A percentile compares a stretch with the other conserved stretches of the same genome.
Evolutionary conservation across 345 rosid species (phyloP).

Genomic region (Corchorus olitorius): DNA sequence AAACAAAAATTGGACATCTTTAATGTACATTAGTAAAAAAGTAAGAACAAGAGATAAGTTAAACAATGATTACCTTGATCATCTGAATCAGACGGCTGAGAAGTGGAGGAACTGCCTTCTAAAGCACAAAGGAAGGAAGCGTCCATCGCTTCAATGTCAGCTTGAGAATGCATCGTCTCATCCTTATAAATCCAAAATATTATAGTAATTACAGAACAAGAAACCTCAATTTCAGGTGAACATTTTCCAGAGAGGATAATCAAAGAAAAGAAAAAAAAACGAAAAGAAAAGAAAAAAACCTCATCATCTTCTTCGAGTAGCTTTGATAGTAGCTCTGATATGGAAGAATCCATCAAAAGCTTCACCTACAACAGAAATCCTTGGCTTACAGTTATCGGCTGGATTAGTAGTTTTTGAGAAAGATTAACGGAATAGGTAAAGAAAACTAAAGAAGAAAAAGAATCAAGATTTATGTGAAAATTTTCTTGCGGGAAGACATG

Average conservation of each 20-base stretch:
- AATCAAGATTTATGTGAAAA: background rate
- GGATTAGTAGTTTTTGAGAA: no score
- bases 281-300: constrained; percentile 35
- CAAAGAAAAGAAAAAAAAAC: background rate
- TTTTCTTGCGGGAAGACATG: background rate
- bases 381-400: no score
- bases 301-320: constrained; percentile 93
- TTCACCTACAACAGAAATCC: background rate
- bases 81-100: constrained; percentile 51
- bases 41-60: background rate
- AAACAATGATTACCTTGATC: constrained; percentile 31
- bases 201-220: background rate
- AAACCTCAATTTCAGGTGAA: constrained; percentile 4
- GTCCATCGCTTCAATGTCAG: constrained; percentile 86
- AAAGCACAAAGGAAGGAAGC: constrained; percentile 81
- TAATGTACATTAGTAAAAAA: background rate
- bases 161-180: constrained; percentile 88
- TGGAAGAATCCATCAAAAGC: constrained; percentile 65
- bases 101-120: constrained; percentile 56
- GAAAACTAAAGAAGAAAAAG: no score
- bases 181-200: constrained; percentile 44
- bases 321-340: constrained; percentile 82
- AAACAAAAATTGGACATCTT: background rate
- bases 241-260: background rate
- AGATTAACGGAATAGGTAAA: no score